Base-by-base conservation (phyloP, 176 grass and related monocot species). In the Thinopyrum elongatum region DNA sequence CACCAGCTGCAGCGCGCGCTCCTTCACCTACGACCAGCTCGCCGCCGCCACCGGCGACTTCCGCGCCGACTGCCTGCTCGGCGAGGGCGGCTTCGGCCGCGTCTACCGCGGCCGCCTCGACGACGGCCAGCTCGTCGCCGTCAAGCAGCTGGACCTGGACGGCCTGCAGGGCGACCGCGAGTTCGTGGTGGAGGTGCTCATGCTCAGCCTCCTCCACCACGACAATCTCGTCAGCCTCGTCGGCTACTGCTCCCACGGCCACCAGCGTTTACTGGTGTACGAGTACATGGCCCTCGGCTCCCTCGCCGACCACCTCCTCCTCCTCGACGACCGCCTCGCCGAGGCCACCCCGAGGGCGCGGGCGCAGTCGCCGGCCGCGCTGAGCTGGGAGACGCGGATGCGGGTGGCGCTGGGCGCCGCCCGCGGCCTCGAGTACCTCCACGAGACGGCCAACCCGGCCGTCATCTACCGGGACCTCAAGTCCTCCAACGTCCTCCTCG, bases 141-240 rank as follows among this genome's bases (percentile, higher is more conserved):
- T 87, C 25, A 87, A 87, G 60, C 86, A 87, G 79, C 86, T 87
- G 60, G 86, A 87, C 79, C 58, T 80, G 5, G 70, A 82, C 0
- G 79, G 86, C 1, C 42, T 46, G 44, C 86, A 87, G 86, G 86
- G 86, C 47, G 77, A 82, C 86, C 72, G 63, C 1, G 86, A 88
- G 80, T 88, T 83, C 49, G 59, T 88, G 26, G 79, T 83, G 33
- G 86, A 88, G 80, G 80, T 88, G 72, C 25, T 83, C 7, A 82
- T 88, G 80, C 86, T 88, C 33, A 70, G 80, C 80, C 80, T 59
- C 10, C 78, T 87, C 34, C 80, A 88, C 74, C 87, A 88, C 74
- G 16, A 75, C 15, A 88, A 88, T 81, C 65, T 88, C 3, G 87
- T 88, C 13, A 83, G 70, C 75, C 87, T 88, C 8, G 73, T 83